Base-by-base conservation (phyloP, 176 grass and related monocot genomes). In the Oryza meyeriana region DNA sequence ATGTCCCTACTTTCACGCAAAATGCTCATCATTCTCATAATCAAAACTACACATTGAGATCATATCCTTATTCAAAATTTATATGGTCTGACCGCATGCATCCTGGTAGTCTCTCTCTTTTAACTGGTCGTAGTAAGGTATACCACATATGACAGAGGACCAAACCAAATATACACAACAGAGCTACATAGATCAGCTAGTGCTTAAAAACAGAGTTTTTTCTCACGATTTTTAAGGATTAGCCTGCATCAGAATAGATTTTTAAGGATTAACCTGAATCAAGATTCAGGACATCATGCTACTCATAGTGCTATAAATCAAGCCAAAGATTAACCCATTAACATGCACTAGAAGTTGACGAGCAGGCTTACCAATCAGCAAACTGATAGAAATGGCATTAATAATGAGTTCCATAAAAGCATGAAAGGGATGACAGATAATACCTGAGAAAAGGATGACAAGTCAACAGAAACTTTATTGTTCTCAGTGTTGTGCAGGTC, bases 401-500 rank as follows among this genome's bases (percentile, higher is more conserved):
- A 6, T 62, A 38, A 72, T 14, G 6, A 10, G 25, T 64, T 39
- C 12, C 5, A 1, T 39, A 24, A 42, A 10, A 85, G 41, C 26
- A 81, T 63, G 22, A 64, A 75, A 1, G 24, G 42, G 8, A 31
- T 75, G 39, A 22, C 32, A 24, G 13, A 76, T 29, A 48, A 69
- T 61, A 89, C 87, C 87, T 89, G 80, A 72, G 80, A 85, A 64
- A 81, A 80, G 36, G 76, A 50, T 18, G 63, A 69, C 6, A 80
- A 5, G 1, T 71, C 55, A 4, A 24, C 66, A 47, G 71, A 81
- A 36, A 71, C 39, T 44, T 22, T 82, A 78, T 64, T 70, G 52
- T 85, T 81, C 40, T 77, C 57, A 34, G 52, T 22, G 57, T 44
- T 81, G 33, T 85, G 78, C 55, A 85, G 36, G 35, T 63, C 74